Base-by-base conservation (phyloP, 1,284 basidiomycete genomes). In the Schizophyllum amplum region DNA sequence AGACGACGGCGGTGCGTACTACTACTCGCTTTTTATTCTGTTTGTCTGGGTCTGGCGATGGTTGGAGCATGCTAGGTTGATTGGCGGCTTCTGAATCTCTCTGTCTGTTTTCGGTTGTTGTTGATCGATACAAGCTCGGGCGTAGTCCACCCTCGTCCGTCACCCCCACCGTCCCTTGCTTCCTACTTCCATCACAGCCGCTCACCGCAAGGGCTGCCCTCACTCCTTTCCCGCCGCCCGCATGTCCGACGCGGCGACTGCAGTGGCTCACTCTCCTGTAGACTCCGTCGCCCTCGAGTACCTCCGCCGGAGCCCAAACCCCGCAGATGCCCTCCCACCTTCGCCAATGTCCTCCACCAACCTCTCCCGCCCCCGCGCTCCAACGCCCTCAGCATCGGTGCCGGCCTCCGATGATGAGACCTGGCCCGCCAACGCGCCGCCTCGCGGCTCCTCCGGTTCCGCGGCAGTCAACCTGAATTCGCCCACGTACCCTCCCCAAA, bases 311-410 rank as follows among this genome's bases (percentile, higher is more conserved):
- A 64, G 68, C 57, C 61, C 67, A 57, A 56, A 67, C 27, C 64
- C 66, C 23, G 67, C 71, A 50, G 56, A 66, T 46, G 62, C 68
- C 52, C 63, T 67, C 56, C 64, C 69, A 58, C 68, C 66, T 57
- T 71, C 71, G 24, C 69, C 68, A 54, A 63, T 69, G 63, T 67
- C 68, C 52, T 69, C 67, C 42, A 64, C 58, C 52, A 61, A 62
- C 27, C 63, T 64, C 56, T 59, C 59, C 55, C 65, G 64, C 62
- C 69, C 67, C 66, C 66, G 69, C 68, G 67, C 69, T 23, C 66
- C 69, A 17, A 66, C 71, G 9, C 67, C 69, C 22, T 62, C 66
- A 24, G 60, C 62, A 51, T 61, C 64, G 53, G 48, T 55, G 51
- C 33, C 59, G 25, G 23, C 60, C 26, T 52, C 54, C 55, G 55